Conservation (phyloP, 108 stramenopile genomes). For the Nannochloropsis salina region DNA sequence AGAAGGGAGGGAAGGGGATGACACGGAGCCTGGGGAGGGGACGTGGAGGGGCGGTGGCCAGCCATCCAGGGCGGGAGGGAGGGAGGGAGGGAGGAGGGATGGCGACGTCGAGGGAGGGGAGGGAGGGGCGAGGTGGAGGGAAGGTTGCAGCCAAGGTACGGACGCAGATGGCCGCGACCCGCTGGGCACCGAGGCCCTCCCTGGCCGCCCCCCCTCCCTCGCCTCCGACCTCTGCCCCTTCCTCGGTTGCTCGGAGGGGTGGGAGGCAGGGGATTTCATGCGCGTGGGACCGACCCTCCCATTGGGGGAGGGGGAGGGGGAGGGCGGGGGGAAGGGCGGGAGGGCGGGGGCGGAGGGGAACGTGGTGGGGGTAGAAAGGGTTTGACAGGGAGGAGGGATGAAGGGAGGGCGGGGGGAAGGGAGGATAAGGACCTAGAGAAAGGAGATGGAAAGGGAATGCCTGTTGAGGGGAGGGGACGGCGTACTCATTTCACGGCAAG, state of each 20-base stretch:
- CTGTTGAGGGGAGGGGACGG: no score
- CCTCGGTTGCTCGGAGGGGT: no score
- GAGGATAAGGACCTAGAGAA: background rate
- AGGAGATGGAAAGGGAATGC: background rate
- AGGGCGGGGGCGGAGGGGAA: background rate
- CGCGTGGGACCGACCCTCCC: background rate
- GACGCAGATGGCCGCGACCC: background rate
- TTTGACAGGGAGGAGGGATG: background rate
- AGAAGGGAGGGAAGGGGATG: no score
- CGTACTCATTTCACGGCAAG: no score
- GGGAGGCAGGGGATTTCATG: background rate
- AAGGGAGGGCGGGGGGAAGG: background rate
- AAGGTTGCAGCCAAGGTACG: background rate
- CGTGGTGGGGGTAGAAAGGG: background rate
- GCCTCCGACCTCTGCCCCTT: background rate
- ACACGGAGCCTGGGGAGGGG: no score
- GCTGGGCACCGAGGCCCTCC: no score
- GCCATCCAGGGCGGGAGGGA: no score
- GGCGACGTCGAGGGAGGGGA: background rate
- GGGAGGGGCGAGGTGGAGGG: background rate
- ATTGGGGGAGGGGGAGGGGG: background rate
- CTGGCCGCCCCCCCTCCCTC: background rate
- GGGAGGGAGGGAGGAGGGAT: slow-evolving; percentile 9
- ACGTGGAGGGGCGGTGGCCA: no score
- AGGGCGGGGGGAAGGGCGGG: background rate